A percentile compares a stretch with the other conserved stretches of the same genome.
Conservation (phyloP, 1,284 basidiomycete species). For the Tylopilus orsonianus region DNA sequence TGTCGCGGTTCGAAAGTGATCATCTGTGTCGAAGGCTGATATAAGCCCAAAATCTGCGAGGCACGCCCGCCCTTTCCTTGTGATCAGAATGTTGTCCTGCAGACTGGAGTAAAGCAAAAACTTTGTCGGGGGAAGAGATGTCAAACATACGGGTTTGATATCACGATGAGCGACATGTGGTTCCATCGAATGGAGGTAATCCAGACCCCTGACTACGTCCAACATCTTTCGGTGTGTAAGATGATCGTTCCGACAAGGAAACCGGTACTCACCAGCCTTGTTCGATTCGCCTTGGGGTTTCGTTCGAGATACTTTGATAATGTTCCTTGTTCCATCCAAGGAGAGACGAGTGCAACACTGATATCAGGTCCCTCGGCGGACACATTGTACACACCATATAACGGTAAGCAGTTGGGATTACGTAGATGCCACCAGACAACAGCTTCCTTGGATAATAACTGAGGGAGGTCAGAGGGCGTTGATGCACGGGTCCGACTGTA, state of each 20-base stretch:
- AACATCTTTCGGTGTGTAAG: constrained; percentile 17
- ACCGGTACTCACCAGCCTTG: constrained; percentile 18
- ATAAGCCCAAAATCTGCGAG: constrained; percentile 31
- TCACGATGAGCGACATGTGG: constrained; percentile 29
- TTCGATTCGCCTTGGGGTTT: constrained; percentile 16
- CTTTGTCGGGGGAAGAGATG: background rate
- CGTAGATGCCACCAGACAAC: constrained; percentile 27
- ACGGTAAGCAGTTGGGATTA: constrained; percentile 30
- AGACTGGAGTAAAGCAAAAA: background rate
- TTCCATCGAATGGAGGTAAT: constrained; percentile 28
- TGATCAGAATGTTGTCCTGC: constrained; percentile 32
- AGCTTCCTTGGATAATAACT: constrained; percentile 27
- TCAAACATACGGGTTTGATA: constrained; percentile 27
- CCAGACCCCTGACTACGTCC: constrained; percentile 25
- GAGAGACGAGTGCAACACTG: constrained; percentile 23
- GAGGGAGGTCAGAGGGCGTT: background rate
- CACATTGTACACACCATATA: constrained; percentile 24
- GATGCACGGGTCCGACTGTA: background rate
- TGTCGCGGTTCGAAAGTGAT: constrained; percentile 13
- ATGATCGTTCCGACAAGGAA: background rate
- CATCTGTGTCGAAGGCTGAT: constrained; percentile 23
- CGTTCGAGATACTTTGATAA: constrained; percentile 22
- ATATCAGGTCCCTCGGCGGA: constrained; percentile 1
- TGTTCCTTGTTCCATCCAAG: constrained; percentile 33
- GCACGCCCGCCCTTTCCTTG: constrained; percentile 23